Evolutionary conservation across 2,329 filamentous ascomycete species (phyloP).

Genomic region (Pyricularia grisea): DNA sequence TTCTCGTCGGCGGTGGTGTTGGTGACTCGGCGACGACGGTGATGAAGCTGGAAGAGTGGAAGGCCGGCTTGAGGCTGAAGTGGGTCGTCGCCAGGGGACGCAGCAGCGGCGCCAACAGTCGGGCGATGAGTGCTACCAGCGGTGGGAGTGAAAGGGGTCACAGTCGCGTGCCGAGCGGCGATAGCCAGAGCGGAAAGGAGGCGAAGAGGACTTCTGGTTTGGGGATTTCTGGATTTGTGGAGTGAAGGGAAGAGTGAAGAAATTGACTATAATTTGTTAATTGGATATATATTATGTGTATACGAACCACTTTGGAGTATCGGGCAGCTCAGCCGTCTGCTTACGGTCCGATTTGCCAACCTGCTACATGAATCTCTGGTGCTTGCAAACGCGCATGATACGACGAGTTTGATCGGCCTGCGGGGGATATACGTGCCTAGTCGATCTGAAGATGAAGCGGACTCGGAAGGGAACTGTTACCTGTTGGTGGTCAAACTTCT

Average conservation of each 20-base stretch:
- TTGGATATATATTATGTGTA: too few species aligned
- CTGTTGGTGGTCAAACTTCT: too few species aligned
- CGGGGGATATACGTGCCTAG: too few species aligned
- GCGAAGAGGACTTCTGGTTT: not conserved
- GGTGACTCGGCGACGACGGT: not conserved
- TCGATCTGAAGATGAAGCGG: too few species aligned
- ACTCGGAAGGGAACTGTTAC: too few species aligned
- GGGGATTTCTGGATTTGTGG: not conserved
- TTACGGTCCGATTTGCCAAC: too few species aligned
- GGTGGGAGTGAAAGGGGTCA: not conserved
- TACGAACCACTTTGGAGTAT: too few species aligned
- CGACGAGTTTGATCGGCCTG: too few species aligned
- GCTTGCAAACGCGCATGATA: too few species aligned
- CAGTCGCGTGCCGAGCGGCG: not conserved
- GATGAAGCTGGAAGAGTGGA: conserved; percentile 4
- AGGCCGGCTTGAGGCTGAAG: conserved; percentile 2
- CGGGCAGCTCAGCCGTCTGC: too few species aligned
- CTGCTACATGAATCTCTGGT: too few species aligned
- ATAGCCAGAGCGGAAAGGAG: not conserved
- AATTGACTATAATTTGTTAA: not conserved
- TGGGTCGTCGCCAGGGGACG: not conserved
- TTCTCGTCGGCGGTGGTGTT: not conserved
- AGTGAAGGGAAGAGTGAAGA: not conserved
- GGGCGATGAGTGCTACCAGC: not conserved
- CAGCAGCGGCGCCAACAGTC: not conserved